These are phyloP conservation scores for Tricholoma bakamatsutake DNA, from an alignment of 768 basidiomycete species.

Conservation along the genomic window DNA sequence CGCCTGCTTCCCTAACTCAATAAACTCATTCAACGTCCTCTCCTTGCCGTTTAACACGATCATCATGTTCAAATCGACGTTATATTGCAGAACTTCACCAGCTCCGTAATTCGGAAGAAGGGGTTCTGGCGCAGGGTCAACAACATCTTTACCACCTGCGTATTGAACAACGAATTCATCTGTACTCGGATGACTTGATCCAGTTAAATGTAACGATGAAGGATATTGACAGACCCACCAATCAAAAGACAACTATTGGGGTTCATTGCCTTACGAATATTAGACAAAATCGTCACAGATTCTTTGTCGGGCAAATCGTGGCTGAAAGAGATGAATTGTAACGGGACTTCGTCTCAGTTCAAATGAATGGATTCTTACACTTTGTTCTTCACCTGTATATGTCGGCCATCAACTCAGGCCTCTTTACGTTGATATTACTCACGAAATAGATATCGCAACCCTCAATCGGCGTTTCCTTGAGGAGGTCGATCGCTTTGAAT, in stretches of 20 bases:
- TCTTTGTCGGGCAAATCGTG: conserved; percentile 33
- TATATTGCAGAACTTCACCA: conserved; percentile 33
- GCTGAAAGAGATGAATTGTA: conserved; percentile 11
- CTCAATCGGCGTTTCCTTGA: conserved; percentile 26
- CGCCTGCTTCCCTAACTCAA: conserved; percentile 26
- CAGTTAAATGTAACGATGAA: too few species aligned
- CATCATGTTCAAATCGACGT: conserved; percentile 42
- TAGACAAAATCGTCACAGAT: conserved; percentile 25
- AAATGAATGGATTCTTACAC: not conserved
- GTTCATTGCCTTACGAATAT: too few species aligned
- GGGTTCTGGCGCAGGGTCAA: conserved; percentile 33
- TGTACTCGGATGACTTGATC: conserved; percentile 16
- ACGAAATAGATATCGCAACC: conserved; percentile 35
- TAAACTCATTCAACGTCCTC: conserved; percentile 34
- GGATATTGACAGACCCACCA: too few species aligned
- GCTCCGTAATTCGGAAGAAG: conserved; percentile 41
- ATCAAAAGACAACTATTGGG: conserved; percentile 23
- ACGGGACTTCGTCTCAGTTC: too few species aligned
- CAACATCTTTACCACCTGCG: too few species aligned
- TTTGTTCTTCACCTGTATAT: not conserved
- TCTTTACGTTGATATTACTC: too few species aligned
- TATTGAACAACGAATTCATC: conserved; percentile 31
- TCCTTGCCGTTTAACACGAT: conserved; percentile 35
- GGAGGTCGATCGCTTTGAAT: conserved; percentile 34
- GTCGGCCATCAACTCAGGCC: too few species aligned